Base-by-base conservation (phyloP, 805 yeast genomes). In the Ogataea polymorpha region DNA sequence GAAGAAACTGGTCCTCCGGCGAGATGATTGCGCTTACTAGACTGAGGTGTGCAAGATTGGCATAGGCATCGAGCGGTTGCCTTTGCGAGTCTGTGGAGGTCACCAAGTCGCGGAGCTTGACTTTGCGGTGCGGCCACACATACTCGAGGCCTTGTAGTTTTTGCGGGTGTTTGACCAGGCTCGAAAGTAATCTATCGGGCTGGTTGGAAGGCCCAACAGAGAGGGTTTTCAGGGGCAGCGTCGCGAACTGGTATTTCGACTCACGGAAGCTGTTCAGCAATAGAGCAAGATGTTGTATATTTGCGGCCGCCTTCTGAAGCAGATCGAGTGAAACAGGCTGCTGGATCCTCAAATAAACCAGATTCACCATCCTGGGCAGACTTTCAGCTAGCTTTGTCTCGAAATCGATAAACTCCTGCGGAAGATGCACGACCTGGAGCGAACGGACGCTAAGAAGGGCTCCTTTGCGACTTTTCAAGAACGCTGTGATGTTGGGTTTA, bases 331-430 rank as follows among this genome's bases (percentile, higher is more conserved):
- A 33, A 1, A 47, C 32, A 3, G 58, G 50, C n/a, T 40, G 32
- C 15, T 48, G 41, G 17, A 50, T 17, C 1, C 27, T 27, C 7
- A 49, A 35, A 4, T 24, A 12, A 5, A 13, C 21, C 11, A 47
- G 39, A n/a, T 20, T 37, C 11, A 34, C 10, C 27, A 47, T 28
- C 10, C 15, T 9, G 3, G 35, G 27, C 16, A 50, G 25, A 25
- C 30, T 17, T n/a, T 12, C 25, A 5, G 30, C 33, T 27, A 56
- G 32, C 20, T 42, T 39, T 6, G 32, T 29, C 29, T 59, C 61
- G 29, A 60, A 53, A 23, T 59, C 59, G 17, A 58, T 55, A 38
- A 58, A 58, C 26, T 60, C 63, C 13, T 42, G 41, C 12, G 62
- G 62, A 11, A 55, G 33, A 23, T 43, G 37, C 2, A 45, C 45